A percentile compares a stretch with the other conserved stretches of the same genome.
phyloP scores from a whole-genome alignment of 164 flowering plant species.

The Aristolochia contorta region DNA sequence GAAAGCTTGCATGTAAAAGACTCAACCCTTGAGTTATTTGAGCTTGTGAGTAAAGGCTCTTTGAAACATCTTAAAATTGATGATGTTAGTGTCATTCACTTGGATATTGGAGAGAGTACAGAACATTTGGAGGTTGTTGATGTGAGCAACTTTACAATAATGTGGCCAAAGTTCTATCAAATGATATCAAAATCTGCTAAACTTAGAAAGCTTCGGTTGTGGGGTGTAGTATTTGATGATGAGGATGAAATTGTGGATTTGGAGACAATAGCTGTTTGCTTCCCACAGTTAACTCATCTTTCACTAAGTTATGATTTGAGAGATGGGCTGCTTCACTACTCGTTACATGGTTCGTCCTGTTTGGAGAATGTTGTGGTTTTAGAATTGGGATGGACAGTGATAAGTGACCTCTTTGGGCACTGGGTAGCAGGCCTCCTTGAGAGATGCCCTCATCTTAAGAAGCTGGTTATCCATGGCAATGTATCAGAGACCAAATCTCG shows the following conservation, averaged over 20 bases:
- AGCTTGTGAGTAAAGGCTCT: constrained; percentile 66
- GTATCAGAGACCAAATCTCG: constrained; percentile 25
- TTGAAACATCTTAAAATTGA: constrained; percentile 62
- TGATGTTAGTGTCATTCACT: constrained; percentile 74
- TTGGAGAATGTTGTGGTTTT: constrained; percentile 55
- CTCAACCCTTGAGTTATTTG: constrained; percentile 68
- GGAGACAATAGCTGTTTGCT: constrained; percentile 62
- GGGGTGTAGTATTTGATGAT: constrained; percentile 83
- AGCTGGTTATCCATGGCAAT: constrained; percentile 27
- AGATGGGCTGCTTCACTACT: constrained; percentile 50
- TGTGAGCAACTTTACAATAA: constrained; percentile 74
- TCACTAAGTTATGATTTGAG: constrained; percentile 65
- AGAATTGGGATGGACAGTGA: constrained; percentile 78
- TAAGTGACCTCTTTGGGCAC: constrained; percentile 49
- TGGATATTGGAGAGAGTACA: constrained; percentile 67
- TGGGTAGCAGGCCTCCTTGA: constrained; percentile 32
- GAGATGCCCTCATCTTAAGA: constrained; percentile 29
- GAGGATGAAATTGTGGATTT: constrained; percentile 73
- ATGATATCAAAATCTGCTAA: constrained; percentile 73
- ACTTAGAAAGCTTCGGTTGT: constrained; percentile 66
- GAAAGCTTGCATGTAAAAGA: constrained; percentile 69
- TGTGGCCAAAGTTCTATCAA: constrained; percentile 72
- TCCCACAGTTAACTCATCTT: constrained; percentile 56
- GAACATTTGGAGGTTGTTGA: constrained; percentile 83
- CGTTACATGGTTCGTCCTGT: constrained; percentile 47